A percentile compares a stretch with the other conserved stretches of the same genome.
These are phyloP conservation scores for Arbutus unedo DNA, from an alignment of 148 eudicot species.

Conservation along the genomic window DNA sequence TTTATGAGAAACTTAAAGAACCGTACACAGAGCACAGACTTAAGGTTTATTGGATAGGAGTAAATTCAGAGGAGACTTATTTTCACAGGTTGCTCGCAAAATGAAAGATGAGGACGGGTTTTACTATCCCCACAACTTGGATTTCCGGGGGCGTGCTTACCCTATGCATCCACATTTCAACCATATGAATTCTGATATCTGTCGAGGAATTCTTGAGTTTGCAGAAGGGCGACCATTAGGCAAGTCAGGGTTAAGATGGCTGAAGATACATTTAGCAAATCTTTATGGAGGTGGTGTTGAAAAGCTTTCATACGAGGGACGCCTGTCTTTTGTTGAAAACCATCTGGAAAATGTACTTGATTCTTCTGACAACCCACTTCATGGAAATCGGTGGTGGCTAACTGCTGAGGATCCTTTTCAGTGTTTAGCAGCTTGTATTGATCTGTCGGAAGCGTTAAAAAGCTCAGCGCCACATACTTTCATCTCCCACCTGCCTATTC, in stretches of 20 bases:
- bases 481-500: constrained; percentile 82
- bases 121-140: constrained; percentile 88
- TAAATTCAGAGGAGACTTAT: constrained; percentile 6
- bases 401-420: constrained; percentile 94
- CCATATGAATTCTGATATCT: constrained; percentile 84
- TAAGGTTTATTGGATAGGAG: constrained; percentile 9
- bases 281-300: constrained; percentile 77
- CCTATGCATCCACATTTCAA: constrained; percentile 94
- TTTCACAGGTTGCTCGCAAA: constrained; percentile 74
- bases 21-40: background rate
- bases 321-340: constrained; percentile 66
- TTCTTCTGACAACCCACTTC: constrained; percentile 69
- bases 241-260: constrained; percentile 73
- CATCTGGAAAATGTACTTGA: constrained; percentile 63
- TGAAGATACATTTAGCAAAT: constrained; percentile 81
- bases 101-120: constrained; percentile 89
- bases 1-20: constrained; percentile 13
- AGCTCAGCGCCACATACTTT: constrained; percentile 63
- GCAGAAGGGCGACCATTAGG: constrained; percentile 88
- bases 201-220: constrained; percentile 91
- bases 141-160: constrained; percentile 91
- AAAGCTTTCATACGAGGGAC: constrained; percentile 76
- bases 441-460: constrained; percentile 68
- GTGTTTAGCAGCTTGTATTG: constrained; percentile 84
- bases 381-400: constrained; percentile 83